A percentile compares a stretch with the other conserved stretches of the same genome.
These are phyloP conservation scores for Dalbergia oliveri DNA, from an alignment of 306 rosid species.

Conservation along the genomic window DNA sequence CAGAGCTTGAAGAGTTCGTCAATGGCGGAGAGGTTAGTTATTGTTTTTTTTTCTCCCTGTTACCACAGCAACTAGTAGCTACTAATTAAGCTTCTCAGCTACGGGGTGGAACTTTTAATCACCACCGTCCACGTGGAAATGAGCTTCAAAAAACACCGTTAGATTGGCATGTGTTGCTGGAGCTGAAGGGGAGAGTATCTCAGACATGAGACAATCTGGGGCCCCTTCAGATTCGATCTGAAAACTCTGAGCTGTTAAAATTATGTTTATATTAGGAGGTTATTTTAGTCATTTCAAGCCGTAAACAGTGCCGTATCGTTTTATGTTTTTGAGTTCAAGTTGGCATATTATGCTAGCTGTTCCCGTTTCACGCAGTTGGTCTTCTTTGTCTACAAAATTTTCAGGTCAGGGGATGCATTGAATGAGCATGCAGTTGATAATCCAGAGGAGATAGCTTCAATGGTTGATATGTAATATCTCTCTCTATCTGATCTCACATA, in stretches of 20 bases:
- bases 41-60: background rate
- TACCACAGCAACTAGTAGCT: background rate
- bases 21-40: conserved; percentile 77
- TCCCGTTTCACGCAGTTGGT: conserved; percentile 12
- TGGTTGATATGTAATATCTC: conserved; percentile 75
- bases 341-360: background rate
- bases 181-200: background rate
- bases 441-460: conserved; percentile 87
- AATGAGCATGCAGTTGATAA: conserved; percentile 82
- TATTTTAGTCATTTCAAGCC: conserved; percentile 11
- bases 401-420: conserved; percentile 58
- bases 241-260: conserved; percentile 45
- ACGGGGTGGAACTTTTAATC: background rate
- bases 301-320: conserved; percentile 39
- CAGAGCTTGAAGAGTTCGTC: conserved; percentile 68
- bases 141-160: background rate
- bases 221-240: conserved; percentile 59
- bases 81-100: background rate
- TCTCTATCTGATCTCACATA: conserved; percentile 20
- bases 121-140: conserved; percentile 36
- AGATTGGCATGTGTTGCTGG: conserved; percentile 1
- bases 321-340: background rate
- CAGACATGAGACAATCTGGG: background rate
- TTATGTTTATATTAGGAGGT: conserved; percentile 21
- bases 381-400: conserved; percentile 15